Evolutionary conservation across 2,329 filamentous ascomycete species (phyloP), one percentile per base, ranked within the genome.

Genomic region (Ophiostoma ips): DNA sequence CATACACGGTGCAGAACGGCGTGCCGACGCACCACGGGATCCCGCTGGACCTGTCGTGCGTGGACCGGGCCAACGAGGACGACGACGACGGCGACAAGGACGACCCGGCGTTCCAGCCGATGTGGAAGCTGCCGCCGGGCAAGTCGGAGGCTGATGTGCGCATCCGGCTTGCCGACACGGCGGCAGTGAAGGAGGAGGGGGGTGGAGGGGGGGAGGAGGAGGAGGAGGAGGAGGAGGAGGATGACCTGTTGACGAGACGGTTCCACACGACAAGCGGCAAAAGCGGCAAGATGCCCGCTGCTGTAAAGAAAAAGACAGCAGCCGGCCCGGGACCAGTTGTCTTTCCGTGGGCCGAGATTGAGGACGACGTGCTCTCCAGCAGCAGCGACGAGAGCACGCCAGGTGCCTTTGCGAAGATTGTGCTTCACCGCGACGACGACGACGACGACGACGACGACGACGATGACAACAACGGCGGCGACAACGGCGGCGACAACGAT

Each of bases 401-500:
- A 3, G 46, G 43, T 7, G 15, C 5, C 1, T 38, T 16, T 1
- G 48, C 48, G 21, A 33, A 41, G 12, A 50, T 54, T 36, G 43
- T 54, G 11, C 30, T 53, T 13, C 19, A 47, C 16, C 31, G 46
- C 3, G 45, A 53, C 2, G 37, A 45, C 31, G 8, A 81, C 61
- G 0, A 80, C 57, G 3, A 71, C 66, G 2, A 71, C 66, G 15
- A 70, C 18, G 11, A 28, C 28, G 33, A 33, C 12, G 41, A 6
- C 16, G 18, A 10, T 10, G 31, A 18, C n/a, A 30, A 15, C 5
- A 12, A 16, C 15, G 12, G 16, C 15, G 30, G 6, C 24, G 30
- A 30, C 8, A 36, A 45, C n/a, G 13, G 8, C 8, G 24, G 11
- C 12, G 15, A 41, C 40, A n/a, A 30, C 15, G 40, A 43, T 21